Percentiles rank a stretch among this genome's conserved stretches.
Conservation (phyloP, 202 grass and related monocot genomes). For the Sporobolus alterniflorus region DNA sequence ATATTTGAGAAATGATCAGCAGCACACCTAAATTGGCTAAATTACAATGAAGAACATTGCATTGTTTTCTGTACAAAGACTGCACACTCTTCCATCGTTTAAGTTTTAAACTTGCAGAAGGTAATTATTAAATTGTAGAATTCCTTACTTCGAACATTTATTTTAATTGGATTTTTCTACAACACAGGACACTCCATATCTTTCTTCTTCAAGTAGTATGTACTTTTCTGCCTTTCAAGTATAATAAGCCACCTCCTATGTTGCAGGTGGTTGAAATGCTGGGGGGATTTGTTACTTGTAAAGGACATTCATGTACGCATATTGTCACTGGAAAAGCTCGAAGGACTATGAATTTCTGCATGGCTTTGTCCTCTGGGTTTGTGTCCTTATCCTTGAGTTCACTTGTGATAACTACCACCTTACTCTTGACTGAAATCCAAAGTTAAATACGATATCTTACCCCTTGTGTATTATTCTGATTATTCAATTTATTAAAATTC, state of each 20-base stretch:
- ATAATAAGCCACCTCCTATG: conserved; percentile 13
- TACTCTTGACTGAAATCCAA: conserved; percentile 2
- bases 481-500: conserved; percentile 18
- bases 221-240: conserved; percentile 1
- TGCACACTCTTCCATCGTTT: neutral
- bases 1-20: conserved; percentile 9
- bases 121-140: neutral
- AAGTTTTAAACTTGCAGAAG: neutral
- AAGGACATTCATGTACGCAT: conserved; percentile 79
- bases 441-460: conserved; percentile 1
- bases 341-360: conserved; percentile 82
- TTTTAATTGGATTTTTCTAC: neutral
- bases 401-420: neutral
- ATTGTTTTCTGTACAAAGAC: neutral
- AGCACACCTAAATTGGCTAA: neutral
- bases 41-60: conserved; percentile 18
- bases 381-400: conserved; percentile 40
- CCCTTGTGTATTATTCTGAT: neutral
- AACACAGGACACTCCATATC: neutral
- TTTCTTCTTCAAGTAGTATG: neutral
- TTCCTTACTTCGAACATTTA: neutral
- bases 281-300: conserved; percentile 61
- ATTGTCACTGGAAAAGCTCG: conserved; percentile 81
- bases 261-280: conserved; percentile 73
- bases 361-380: conserved; percentile 87